Percentiles rank a stretch among this genome's conserved stretches.
Conservation (phyloP, 163 green algal genomes). For the Scenedesmus sp. region DNA sequence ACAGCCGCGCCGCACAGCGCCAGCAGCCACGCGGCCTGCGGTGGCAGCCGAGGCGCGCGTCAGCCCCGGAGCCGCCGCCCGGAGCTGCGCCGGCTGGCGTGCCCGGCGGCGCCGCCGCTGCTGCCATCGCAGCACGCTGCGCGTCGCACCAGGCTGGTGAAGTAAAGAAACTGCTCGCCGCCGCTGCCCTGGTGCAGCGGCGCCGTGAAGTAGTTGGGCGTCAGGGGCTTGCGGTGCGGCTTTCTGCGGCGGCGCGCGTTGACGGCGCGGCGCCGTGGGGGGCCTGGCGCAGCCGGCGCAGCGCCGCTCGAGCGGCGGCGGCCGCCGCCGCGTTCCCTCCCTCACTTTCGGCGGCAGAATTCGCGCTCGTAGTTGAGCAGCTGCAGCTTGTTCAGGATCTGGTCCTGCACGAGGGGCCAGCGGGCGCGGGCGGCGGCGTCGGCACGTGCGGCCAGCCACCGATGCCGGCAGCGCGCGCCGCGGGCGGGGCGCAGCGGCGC, state of each 20-base stretch:
- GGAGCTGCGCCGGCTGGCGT: not conserved
- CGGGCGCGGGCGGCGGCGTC: too few relatives aligned
- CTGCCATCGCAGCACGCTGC: not conserved
- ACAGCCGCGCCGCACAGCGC: slow-evolving; percentile 53
- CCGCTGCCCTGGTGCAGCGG: slow-evolving; percentile 35
- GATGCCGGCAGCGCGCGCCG: too few relatives aligned
- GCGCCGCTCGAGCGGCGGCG: not conserved
- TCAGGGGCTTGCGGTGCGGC: slow-evolving; percentile 65
- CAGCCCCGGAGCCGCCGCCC: too few relatives aligned
- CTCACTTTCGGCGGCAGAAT: slow-evolving; percentile 74
- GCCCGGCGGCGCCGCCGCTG: not conserved
- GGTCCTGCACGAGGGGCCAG: slow-evolving; percentile 19
- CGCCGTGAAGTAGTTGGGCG: slow-evolving; percentile 65
- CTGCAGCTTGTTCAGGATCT: slow-evolving; percentile 71
- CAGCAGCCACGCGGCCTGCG: slow-evolving; percentile 71
- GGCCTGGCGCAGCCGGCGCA: not conserved
- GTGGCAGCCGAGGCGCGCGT: too few relatives aligned
- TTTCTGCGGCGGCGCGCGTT: too few relatives aligned
- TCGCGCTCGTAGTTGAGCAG: slow-evolving; percentile 79
- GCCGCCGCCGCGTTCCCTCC: not conserved
- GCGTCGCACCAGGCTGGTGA: slow-evolving; percentile 64
- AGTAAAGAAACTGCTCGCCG: slow-evolving; percentile 82
- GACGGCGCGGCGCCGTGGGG: too few relatives aligned
- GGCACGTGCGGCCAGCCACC: too few relatives aligned
- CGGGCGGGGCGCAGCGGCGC: too few relatives aligned